phyloP scores from a whole-genome alignment of 2,329 filamentous ascomycete species.

The Hypoxylon sp. region DNA sequence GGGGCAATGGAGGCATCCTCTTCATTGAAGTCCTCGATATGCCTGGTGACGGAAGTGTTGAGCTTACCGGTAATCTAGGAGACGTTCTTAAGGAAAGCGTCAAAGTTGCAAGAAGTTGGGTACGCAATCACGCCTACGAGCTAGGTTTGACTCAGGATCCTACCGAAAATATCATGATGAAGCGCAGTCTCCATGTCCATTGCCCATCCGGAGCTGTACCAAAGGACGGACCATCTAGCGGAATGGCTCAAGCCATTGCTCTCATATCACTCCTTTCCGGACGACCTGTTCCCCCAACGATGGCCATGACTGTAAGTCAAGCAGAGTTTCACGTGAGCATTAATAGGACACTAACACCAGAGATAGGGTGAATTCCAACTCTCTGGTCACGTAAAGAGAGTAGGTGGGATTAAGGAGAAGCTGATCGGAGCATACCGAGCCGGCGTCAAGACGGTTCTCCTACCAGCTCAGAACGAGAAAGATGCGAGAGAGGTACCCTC shows the following conservation, averaged over 20 bases:
- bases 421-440: slow-evolving; percentile 93
- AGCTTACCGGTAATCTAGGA: slow-evolving; percentile 95
- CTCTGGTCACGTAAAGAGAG: slow-evolving; percentile 89
- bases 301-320: slow-evolving; percentile 88
- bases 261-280: slow-evolving; percentile 91
- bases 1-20: slow-evolving; percentile 93
- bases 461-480: slow-evolving; percentile 91
- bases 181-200: slow-evolving; percentile 93
- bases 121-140: slow-evolving; percentile 94
- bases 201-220: slow-evolving; percentile 95
- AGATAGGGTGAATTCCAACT: slow-evolving; percentile 79
- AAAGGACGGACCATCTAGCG: slow-evolving; percentile 90
- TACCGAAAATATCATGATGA: slow-evolving; percentile 94
- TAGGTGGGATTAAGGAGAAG: slow-evolving; percentile 99
- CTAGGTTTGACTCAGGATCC: slow-evolving; percentile 86
- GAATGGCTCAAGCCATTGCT: slow-evolving; percentile 93
- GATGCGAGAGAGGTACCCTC: slow-evolving; percentile 91
- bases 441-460: slow-evolving; percentile 92
- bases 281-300: slow-evolving; percentile 87
- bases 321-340: slow-evolving; percentile 35
- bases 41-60: slow-evolving; percentile 91
- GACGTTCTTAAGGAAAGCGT: slow-evolving; percentile 98
- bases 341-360: slow-evolving; percentile 44
- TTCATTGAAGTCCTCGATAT: slow-evolving; percentile 99
- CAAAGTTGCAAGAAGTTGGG: slow-evolving; percentile 96